A percentile compares a stretch with the other conserved stretches of the same genome.
phyloP scores from a whole-genome alignment of 495 filamentous ascomycete species.

The Recurvomyces mirabilis region DNA sequence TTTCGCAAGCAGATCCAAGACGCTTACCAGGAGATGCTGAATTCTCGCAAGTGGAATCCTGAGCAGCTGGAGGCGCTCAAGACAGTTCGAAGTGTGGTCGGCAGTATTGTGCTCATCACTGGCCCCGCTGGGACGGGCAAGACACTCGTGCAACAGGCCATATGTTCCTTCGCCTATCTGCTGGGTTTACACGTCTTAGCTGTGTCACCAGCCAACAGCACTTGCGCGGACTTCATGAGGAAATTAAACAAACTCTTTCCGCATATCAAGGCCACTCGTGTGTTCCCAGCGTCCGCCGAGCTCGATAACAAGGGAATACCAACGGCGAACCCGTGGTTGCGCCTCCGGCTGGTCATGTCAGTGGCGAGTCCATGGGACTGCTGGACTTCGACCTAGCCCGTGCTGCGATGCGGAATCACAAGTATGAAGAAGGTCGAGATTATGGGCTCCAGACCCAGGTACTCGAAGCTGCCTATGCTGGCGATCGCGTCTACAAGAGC shows the following conservation, averaged over 20 bases:
- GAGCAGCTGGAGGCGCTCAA: slow-evolving; percentile 6
- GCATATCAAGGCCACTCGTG: not conserved
- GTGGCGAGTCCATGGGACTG: no score
- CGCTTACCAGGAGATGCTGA: slow-evolving; percentile 1
- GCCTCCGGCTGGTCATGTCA: no score
- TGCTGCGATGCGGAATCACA: no score
- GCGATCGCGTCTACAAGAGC: no score
- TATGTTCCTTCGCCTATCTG: slow-evolving; percentile 5
- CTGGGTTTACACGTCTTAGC: slow-evolving; percentile 7
- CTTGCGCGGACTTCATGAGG: no score
- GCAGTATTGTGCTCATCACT: slow-evolving; percentile 1
- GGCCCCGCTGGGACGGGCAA: slow-evolving; percentile 12
- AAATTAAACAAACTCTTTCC: no score
- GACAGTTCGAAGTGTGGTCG: not conserved
- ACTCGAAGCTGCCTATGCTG: no score
- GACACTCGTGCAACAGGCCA: slow-evolving; percentile 5
- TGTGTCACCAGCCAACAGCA: slow-evolving; percentile 7
- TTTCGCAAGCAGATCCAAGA: not conserved
- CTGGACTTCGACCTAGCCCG: no score
- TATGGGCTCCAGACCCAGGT: no score
- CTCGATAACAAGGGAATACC: no score
- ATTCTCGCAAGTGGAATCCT: slow-evolving; percentile 1
- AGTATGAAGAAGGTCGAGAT: no score
- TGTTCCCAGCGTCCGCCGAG: slow-evolving; percentile 3
- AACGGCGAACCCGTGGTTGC: no score